Conservation (phyloP, 106 monocot genomes). For the Dendrobium catenatum region DNA sequence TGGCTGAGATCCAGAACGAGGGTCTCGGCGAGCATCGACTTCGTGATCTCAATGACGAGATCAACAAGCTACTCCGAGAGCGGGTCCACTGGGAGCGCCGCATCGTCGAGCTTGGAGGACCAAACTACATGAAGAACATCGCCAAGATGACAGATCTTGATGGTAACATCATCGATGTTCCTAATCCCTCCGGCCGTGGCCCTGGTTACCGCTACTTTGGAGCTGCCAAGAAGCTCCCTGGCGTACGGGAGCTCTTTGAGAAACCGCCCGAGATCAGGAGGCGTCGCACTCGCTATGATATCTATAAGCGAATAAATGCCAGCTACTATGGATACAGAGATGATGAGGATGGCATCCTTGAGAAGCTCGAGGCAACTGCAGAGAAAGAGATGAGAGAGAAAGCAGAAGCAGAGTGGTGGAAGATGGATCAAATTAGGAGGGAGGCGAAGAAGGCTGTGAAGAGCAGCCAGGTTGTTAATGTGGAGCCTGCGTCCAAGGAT, state of each 20-base stretch:
- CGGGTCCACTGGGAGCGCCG: slow-evolving; percentile 85
- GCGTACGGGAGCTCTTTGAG: slow-evolving; percentile 92
- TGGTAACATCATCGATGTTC: slow-evolving; percentile 86
- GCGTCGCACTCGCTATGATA: slow-evolving; percentile 73
- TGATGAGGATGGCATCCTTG: slow-evolving; percentile 91
- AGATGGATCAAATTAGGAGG: slow-evolving; percentile 57
- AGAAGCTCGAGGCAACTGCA: slow-evolving; percentile 71
- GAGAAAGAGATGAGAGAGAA: slow-evolving; percentile 51
- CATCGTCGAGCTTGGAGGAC: slow-evolving; percentile 83
- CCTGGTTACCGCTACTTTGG: slow-evolving; percentile 97
- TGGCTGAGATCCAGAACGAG: slow-evolving; percentile 93
- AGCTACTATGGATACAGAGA: slow-evolving; percentile 94
- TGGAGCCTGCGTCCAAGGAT: slow-evolving; percentile 35
- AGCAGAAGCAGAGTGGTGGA: slow-evolving; percentile 53
- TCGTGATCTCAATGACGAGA: slow-evolving; percentile 96
- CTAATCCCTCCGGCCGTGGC: slow-evolving; percentile 86
- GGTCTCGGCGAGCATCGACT: slow-evolving; percentile 92
- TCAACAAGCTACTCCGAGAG: slow-evolving; percentile 94
- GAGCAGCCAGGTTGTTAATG: slow-evolving; percentile 75
- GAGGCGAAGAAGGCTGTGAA: slow-evolving; percentile 78
- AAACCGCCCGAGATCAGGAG: slow-evolving; percentile 88
- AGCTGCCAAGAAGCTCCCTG: slow-evolving; percentile 94
- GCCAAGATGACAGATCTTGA: slow-evolving; percentile 96
- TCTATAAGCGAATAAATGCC: slow-evolving; percentile 88
- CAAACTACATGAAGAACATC: slow-evolving; percentile 40